Conservation (phyloP, 345 rosid genomes). For the Durio zibethinus region DNA sequence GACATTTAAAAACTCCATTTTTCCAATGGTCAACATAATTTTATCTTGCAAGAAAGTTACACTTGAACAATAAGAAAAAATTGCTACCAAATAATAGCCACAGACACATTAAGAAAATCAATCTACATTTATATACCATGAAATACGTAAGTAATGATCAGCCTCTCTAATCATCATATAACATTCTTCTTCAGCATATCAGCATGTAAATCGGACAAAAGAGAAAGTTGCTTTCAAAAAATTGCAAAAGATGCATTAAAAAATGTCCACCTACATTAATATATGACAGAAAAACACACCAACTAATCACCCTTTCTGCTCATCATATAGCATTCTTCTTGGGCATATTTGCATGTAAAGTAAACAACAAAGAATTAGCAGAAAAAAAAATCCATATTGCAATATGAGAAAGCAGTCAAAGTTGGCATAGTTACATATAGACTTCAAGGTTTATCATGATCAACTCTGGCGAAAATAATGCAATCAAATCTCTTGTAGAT, state of each 20-base stretch:
- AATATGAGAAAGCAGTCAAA: neutral
- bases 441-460: neutral
- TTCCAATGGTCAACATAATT: neutral
- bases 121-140: neutral
- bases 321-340: neutral
- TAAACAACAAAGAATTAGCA: neutral
- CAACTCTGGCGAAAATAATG: neutral
- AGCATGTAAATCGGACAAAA: neutral
- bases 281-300: neutral
- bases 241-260: neutral
- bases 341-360: neutral
- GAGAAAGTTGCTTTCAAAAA: neutral
- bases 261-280: neutral
- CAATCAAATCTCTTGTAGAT: neutral
- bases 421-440: neutral
- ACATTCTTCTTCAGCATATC: neutral
- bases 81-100: neutral
- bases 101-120: neutral
- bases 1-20: neutral
- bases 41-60: neutral
- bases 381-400: neutral
- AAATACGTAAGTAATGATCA: neutral
- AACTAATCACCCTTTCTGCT: neutral
- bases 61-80: neutral
- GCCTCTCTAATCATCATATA: neutral